Percentiles rank a stretch among this genome's conserved stretches.
phyloP scores from a whole-genome alignment of 192 early-diverging fungal genomes.

The Coemansia sp. region DNA sequence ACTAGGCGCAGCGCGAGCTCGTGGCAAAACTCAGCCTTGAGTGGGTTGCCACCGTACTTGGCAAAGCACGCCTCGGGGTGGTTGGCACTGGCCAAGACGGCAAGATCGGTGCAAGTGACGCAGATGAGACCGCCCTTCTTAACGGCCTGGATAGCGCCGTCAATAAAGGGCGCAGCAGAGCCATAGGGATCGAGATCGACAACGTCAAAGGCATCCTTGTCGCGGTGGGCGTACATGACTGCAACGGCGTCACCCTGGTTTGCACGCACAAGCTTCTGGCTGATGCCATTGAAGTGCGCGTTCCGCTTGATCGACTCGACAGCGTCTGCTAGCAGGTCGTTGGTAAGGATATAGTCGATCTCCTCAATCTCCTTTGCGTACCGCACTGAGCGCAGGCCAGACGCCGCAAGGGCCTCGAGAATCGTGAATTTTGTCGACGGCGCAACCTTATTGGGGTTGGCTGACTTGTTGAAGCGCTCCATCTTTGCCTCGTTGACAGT shows the following conservation, averaged over 20 bases:
- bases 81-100: conserved; percentile 87
- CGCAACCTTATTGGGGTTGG: conserved; percentile 34
- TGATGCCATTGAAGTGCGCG: conserved; percentile 77
- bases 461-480: conserved; percentile 60
- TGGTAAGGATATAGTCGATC: conserved; percentile 79
- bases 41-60: conserved; percentile 93
- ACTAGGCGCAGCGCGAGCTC: conserved; percentile 94
- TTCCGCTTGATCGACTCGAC: conserved; percentile 88
- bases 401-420: conserved; percentile 93
- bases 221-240: conserved; percentile 70
- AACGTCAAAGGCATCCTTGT: conserved; percentile 71
- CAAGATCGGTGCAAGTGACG: conserved; percentile 98
- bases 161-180: conserved; percentile 91
- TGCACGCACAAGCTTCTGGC: conserved; percentile 69
- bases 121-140: conserved; percentile 91
- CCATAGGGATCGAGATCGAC: conserved; percentile 98
- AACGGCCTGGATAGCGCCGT: conserved; percentile 91
- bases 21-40: conserved; percentile 87
- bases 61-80: conserved; percentile 84
- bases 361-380: conserved; percentile 93
- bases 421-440: conserved; percentile 59
- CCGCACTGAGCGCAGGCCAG: conserved; percentile 91
- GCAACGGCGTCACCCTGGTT: conserved; percentile 83
- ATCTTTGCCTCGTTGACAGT: conserved; percentile 66
- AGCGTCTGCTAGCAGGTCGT: conserved; percentile 89